Evolutionary conservation across 306 rosid species (phyloP).

Genomic region (Carpinus fangiana): DNA sequence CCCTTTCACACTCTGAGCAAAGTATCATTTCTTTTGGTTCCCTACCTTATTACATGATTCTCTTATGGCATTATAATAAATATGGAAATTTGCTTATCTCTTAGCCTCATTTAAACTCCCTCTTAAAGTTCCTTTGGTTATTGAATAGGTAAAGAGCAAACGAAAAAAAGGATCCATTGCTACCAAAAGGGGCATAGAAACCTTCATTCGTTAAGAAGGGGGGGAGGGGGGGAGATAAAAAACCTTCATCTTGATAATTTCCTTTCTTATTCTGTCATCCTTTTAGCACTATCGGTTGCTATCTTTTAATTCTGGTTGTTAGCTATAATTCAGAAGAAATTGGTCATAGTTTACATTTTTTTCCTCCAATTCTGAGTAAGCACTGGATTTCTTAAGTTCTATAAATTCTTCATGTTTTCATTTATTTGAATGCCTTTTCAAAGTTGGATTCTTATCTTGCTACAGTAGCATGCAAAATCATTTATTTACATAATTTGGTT

Average conservation of each 20-base stretch:
- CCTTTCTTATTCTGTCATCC: no score
- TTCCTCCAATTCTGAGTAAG: background rate
- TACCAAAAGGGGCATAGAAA: background rate
- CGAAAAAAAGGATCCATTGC: background rate
- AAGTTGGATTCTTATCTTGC: background rate
- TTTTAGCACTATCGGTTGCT: background rate
- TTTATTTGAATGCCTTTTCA: background rate
- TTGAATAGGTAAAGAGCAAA: background rate
- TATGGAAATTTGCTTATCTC: background rate
- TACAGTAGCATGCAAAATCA: background rate
- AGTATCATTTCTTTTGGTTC: background rate
- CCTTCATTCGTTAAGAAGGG: background rate
- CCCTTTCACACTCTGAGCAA: background rate
- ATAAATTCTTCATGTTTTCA: background rate
- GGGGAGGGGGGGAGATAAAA: no score
- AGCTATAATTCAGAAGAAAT: background rate
- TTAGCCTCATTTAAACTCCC: background rate
- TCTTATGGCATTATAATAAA: background rate
- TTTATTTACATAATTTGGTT: slow-evolving; percentile 12
- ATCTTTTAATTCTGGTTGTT: background rate
- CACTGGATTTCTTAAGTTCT: background rate
- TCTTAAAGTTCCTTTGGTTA: background rate
- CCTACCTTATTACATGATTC: background rate
- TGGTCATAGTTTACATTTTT: background rate
- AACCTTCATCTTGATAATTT: no score